Conservation (phyloP, 2,329 filamentous ascomycete species). For the Diaporthe amygdali region DNA sequence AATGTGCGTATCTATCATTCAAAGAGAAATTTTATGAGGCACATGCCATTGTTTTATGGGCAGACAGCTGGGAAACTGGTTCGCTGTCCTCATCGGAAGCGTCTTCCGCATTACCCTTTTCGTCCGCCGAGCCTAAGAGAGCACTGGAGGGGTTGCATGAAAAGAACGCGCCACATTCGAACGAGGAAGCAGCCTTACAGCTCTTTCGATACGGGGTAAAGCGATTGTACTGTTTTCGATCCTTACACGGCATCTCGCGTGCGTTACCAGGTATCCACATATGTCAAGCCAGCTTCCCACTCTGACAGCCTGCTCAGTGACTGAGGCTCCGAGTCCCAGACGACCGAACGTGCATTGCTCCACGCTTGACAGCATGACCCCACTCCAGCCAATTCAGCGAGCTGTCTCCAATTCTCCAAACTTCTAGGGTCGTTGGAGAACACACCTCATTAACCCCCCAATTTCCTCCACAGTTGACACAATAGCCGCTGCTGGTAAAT, state of each 20-base stretch:
- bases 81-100: slow-evolving; percentile 40
- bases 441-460: neutral
- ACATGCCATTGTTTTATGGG: neutral
- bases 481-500: too few species aligned
- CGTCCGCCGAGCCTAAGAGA: neutral
- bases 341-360: neutral
- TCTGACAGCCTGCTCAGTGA: too few species aligned
- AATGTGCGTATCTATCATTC: slow-evolving; percentile 16
- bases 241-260: neutral
- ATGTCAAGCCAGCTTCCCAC: neutral
- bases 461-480: neutral
- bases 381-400: neutral
- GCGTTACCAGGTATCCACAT: neutral
- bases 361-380: neutral
- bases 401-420: neutral
- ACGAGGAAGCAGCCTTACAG: neutral
- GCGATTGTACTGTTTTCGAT: neutral
- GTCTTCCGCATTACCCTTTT: slow-evolving; percentile 36
- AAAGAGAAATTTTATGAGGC: neutral
- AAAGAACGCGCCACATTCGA: neutral
- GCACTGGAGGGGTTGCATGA: neutral
- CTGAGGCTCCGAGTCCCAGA: neutral
- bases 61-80: slow-evolving; percentile 20
- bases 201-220: neutral
- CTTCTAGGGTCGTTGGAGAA: neutral